These are phyloP conservation scores for Castanea mollissima DNA, from an alignment of 306 rosid genomes.

Conservation along the genomic window DNA sequence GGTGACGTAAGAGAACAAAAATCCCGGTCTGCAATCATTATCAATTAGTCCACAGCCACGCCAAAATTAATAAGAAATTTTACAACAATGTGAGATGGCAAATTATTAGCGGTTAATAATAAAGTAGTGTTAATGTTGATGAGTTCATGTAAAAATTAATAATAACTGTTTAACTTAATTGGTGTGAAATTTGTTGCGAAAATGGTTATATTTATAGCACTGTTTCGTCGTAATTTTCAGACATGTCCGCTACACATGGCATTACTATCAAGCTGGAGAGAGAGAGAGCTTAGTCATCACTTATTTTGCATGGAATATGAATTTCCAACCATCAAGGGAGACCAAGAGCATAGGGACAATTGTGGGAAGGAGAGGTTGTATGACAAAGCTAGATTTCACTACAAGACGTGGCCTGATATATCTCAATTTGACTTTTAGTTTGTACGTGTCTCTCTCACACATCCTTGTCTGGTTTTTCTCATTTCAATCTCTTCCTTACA, in stretches of 20 bases:
- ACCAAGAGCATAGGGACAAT: neutral
- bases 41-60: too few species aligned
- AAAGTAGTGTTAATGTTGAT: accelerated
- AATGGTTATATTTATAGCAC: too few species aligned
- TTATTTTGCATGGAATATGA: neutral
- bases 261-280: neutral
- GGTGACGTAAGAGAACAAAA: neutral
- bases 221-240: too few species aligned
- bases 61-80: too few species aligned
- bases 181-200: too few species aligned
- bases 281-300: neutral
- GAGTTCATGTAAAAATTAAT: too few species aligned
- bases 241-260: neutral
- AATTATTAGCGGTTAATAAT: too few species aligned
- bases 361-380: neutral
- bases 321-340: neutral
- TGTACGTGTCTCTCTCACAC: constrained; percentile 5
- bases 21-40: neutral
- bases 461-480: constrained; percentile 5
- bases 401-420: constrained; percentile 18
- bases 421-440: constrained; percentile 25
- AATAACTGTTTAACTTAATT: accelerated
- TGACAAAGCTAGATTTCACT: constrained; percentile 4
- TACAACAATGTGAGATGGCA: too few species aligned
- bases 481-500: constrained; percentile 31